Conservation (phyloP, 805 yeast genomes). For the Suhomyces pyralidae region DNA sequence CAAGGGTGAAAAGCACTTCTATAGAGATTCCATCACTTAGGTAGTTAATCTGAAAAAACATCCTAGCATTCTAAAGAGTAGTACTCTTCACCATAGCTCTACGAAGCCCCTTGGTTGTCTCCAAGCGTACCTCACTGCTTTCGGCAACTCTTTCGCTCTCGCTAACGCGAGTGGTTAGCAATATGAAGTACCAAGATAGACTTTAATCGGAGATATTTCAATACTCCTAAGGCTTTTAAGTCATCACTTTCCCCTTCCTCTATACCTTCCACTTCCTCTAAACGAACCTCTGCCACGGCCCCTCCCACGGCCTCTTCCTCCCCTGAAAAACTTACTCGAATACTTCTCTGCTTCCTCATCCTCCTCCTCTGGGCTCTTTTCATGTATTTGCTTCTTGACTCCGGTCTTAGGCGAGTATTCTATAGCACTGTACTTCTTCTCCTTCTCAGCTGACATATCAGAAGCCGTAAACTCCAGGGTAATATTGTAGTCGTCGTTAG, state of each 20-base stretch:
- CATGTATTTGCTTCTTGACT: constrained; percentile 3
- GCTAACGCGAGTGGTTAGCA: too few species aligned
- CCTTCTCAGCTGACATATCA: not conserved
- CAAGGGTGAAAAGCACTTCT: too few species aligned
- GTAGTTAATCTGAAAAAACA: too few species aligned
- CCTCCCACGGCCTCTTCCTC: constrained; percentile 12
- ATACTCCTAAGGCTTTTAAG: too few species aligned
- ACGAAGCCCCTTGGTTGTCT: too few species aligned
- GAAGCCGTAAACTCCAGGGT: not conserved
- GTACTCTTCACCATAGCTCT: too few species aligned
- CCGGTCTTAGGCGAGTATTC: constrained; percentile 2
- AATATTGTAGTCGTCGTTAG: not conserved
- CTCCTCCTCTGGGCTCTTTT: constrained; percentile 4
- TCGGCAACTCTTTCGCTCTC: too few species aligned
- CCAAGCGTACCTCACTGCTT: too few species aligned
- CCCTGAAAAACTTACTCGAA: constrained; percentile 2
- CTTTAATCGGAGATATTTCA: too few species aligned
- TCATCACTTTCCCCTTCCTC: not conserved
- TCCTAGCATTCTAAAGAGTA: too few species aligned
- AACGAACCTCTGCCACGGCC: constrained; percentile 12
- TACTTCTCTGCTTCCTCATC: constrained; percentile 5
- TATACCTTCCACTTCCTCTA: constrained; percentile 10
- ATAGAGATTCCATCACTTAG: too few species aligned
- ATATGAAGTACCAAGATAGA: too few species aligned
- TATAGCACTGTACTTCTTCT: not conserved